Evolutionary conservation across 495 filamentous ascomycete species (phyloP), one percentile per base, ranked within the genome.

Genomic region (Podospora pseudocomata): DNA sequence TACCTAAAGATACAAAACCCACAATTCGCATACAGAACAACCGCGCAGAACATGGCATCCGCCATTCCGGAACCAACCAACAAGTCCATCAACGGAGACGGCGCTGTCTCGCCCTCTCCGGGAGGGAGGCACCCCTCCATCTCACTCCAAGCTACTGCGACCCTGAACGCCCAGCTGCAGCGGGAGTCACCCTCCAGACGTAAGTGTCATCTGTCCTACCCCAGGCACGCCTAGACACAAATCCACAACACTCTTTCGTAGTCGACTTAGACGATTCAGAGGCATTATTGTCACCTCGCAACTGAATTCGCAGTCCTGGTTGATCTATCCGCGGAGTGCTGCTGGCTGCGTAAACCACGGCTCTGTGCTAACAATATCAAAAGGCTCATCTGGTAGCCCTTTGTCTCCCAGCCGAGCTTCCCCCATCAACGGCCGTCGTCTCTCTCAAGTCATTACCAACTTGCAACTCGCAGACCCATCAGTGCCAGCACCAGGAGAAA

Each of bases 391-490:
- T 20, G 82, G 74, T 62, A 84, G 83, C 82, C 85, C 86, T 20
- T 76, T 79, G 3, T 77, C 80, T 70, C 85, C 82, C 72, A 83
- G 73, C 76, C 83, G 85, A 63, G 82, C 82, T 61, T 84, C 87
- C 6, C 82, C 86, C 11, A 86, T 84, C 68, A 78, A 81, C 18
- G 84, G 86, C 62, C 84, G 90, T 67, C 82, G 90, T 68, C 84
- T 89, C 30, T 93, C 91, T 15, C 85, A 85, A 44, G 86, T 91
- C 53, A 84, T 91, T 49, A 88, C 90, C 84, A 92, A 90, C 78
- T 76, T 94, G 20, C 88, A 89, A 73, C 82, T 91, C 64, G 91
- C 89, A 74, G 90, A 93, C 76, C 86, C 88, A 2, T 74, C 79
- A 32, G 63, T 88, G 11, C 88, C 88, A 15, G 81, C 78, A 0